Base-by-base conservation (phyloP, 495 filamentous ascomycete species). In the Sabuloglossum arenarium region DNA sequence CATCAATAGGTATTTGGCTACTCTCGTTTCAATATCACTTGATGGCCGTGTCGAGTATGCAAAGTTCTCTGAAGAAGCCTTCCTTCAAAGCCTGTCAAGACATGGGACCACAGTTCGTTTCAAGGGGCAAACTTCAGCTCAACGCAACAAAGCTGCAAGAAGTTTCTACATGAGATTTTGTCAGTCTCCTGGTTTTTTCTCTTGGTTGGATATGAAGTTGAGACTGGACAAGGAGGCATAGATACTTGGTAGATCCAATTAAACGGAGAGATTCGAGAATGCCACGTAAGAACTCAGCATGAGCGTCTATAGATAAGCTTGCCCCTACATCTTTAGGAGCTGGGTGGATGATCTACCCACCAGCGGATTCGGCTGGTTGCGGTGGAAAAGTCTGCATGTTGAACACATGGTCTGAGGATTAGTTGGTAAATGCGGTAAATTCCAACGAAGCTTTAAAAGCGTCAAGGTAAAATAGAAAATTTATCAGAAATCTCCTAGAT, bases 141-240 rank as follows among this genome's bases (percentile, higher is more conserved):
- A 63, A 56, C 59, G 61, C 51, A 61, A 66, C 30, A 59, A 55
- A 34, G 58, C 64, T 6, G 45, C 62, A 19, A 62, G 66, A 57
- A 55, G 23, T 21, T 34, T 68, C 11, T 68, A 68, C 53, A 56
- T 58, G 49, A 46, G n/a, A 42, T 68, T 68, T 53, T 66, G 64
- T 39, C 53, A 56, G 25, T 61, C 56, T 1, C 58, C 64, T 5
- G 66, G 63, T 49, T 68, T 68, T 49, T 66, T 63, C 52, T 62
- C 62, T 4, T 68, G 65, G 65, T 51, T 68, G 11, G 64, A 68
- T 53, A 66, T 66, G 64, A 68, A 68, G 52, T 45, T 66, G 16
- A 60, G 59, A 30, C 52, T 68, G 23, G 65, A 68, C 16, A 39
- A 39, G 34, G 34, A 39, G 16, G 34, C 34, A 16, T 16, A 8